A percentile compares a stretch with the other conserved stretches of the same genome.
Evolutionary conservation across 2,329 filamentous ascomycete genomes (phyloP).

Genomic region (Phymatotrichopsis omnivora): DNA sequence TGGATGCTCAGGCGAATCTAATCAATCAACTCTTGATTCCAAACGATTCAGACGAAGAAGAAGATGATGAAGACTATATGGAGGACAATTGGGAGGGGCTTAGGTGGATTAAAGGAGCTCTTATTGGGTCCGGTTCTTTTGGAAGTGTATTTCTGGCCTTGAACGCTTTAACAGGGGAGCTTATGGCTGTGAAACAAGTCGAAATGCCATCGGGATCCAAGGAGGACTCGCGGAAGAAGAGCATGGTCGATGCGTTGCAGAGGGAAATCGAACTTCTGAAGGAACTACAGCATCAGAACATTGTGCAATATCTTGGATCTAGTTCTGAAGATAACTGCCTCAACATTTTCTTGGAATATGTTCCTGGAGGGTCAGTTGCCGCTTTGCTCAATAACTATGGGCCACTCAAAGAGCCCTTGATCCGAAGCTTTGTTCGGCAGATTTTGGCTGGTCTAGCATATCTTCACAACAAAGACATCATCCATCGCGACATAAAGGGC

Average conservation of each 20-base stretch:
- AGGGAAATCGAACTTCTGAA: slow-evolving; percentile 90
- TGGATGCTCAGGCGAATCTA: slow-evolving; percentile 32
- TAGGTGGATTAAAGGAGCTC: slow-evolving; percentile 98
- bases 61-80: slow-evolving; percentile 43
- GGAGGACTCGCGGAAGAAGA: slow-evolving; percentile 84
- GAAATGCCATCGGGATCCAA: slow-evolving; percentile 74
- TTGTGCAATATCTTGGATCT: slow-evolving; percentile 95
- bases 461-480: slow-evolving; percentile 87
- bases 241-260: slow-evolving; percentile 95
- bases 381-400: slow-evolving; percentile 99
- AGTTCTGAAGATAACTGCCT: slow-evolving; percentile 83
- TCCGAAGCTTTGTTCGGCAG: slow-evolving; percentile 92
- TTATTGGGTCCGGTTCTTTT: slow-evolving; percentile 95
- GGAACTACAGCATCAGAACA: slow-evolving; percentile 90
- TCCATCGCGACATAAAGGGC: slow-evolving; percentile 97
- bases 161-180: slow-evolving; percentile 90
- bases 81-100: slow-evolving; percentile 65
- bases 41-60: slow-evolving; percentile 84
- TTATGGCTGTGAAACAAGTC: slow-evolving; percentile 97
- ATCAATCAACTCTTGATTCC: slow-evolving; percentile 76
- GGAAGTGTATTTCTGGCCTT: slow-evolving; percentile 91
- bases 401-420: slow-evolving; percentile 81
- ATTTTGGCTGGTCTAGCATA: slow-evolving; percentile 89
- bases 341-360: slow-evolving; percentile 99
- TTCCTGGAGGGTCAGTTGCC: slow-evolving; percentile 91